Base-by-base conservation (phyloP, 495 filamentous ascomycete genomes). In the Rhypophila decipiens region DNA sequence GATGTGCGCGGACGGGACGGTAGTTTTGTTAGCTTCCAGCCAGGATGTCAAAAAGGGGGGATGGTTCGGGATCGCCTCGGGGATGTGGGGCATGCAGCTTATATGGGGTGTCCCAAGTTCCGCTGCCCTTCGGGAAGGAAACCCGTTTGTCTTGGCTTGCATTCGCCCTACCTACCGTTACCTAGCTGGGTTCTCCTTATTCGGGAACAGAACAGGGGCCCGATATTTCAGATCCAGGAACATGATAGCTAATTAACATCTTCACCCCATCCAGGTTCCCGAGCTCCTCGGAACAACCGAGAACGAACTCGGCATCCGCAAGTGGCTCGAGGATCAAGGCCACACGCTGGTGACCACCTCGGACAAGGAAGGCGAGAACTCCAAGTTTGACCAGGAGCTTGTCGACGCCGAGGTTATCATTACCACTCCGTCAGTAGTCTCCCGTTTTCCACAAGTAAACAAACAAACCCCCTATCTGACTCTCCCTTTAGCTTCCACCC, bases 321-420 rank as follows among this genome's bases (percentile, higher is more conserved):
- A 93, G 71, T 98, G 93, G 93, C 78, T 98, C 53, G 93, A 97
- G 73, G 86, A 88, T 41, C 79, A 90, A 65, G 93, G 93, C 61
- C 93, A 98, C 79, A 91, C 86, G 23, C 79, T 98, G 42, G 84
- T 98, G 48, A 98, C 91, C 56, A 98, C 93, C 46, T 95, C 90
- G 49, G 88, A 95, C 74, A 98, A 98, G 77, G 93, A 78, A 54
- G 87, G 91, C 49, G 84, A 87, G 72, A 80, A 87, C 79, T 96
- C 91, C 42, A 85, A 73, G 50, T 96, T 98, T 64, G 93, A 98
- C 70, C 77, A 88, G 72, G 87, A 98, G 70, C 77, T 98, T 20
- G 90, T 91, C 39, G 93, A 98, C 64, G 88, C 93, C 48, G 93
- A 98, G 67, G 79, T 98, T 66, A 96, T 98, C 78, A 96, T 98